Evolutionary conservation across 306 rosid genomes (phyloP).

Genomic region (Glycine latifolia): DNA sequence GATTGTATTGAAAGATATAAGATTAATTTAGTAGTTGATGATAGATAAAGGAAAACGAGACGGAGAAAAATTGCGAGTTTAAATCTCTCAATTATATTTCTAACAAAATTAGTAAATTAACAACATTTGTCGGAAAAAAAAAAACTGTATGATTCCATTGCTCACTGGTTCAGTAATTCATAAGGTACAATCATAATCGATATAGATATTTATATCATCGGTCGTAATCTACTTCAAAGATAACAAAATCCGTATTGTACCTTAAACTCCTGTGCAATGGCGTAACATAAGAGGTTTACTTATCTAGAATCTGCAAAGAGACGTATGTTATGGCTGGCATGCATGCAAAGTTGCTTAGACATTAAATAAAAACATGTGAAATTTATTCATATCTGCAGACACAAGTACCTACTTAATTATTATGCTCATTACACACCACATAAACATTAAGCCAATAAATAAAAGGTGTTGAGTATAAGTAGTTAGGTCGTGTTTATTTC

Average conservation of each 20-base stretch:
- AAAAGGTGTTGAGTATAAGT: constrained; percentile 10
- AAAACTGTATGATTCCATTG: too few relatives aligned
- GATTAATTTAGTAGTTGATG: too few relatives aligned
- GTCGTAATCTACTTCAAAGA: neutral
- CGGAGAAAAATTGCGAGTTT: too few relatives aligned
- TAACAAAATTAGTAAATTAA: too few relatives aligned
- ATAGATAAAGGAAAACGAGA: too few relatives aligned
- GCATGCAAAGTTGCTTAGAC: constrained; percentile 49
- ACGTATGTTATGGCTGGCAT: constrained; percentile 51
- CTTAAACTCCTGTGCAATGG: constrained; percentile 14
- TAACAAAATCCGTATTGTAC: constrained; percentile 12
- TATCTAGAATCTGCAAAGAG: constrained; percentile 37
- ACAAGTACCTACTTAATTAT: constrained; percentile 40
- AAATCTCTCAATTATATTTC: too few relatives aligned
- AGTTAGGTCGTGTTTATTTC: constrained; percentile 25
- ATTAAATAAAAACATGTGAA: constrained; percentile 61
- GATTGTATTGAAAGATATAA: too few relatives aligned
- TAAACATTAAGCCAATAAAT: constrained; percentile 14
- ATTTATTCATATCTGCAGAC: constrained; percentile 50
- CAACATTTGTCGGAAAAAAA: too few relatives aligned
- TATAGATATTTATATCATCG: neutral
- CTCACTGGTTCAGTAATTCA: neutral
- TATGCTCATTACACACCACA: constrained; percentile 31
- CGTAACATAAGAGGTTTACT: neutral
- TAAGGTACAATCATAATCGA: neutral